Percentiles rank a stretch among this genome's conserved stretches.
phyloP scores from a whole-genome alignment of 441 rosid genomes.

The Populus tomentosa region DNA sequence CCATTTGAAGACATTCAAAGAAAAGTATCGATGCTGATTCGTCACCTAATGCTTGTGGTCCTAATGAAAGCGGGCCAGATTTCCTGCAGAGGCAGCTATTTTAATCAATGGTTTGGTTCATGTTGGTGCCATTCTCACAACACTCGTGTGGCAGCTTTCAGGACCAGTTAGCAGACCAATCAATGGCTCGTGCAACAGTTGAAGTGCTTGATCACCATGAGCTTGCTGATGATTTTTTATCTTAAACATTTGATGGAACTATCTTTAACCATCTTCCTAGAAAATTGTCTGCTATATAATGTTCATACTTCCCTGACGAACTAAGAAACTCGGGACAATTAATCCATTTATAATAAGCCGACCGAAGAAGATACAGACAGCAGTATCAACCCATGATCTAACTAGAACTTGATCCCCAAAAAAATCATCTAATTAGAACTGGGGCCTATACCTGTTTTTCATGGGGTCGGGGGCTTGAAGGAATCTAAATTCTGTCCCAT shows the following conservation, averaged over 20 bases:
- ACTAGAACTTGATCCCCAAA: not conserved
- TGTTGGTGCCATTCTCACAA: not conserved
- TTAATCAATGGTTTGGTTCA: conserved; percentile 10
- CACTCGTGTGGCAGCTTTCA: conserved; percentile 3
- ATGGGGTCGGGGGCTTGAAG: not conserved
- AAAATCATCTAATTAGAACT: not conserved
- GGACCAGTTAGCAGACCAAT: not conserved
- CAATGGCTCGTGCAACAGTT: not conserved
- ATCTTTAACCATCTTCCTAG: not conserved
- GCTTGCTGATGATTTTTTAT: not conserved
- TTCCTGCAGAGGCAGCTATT: not conserved
- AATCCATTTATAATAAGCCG: not conserved
- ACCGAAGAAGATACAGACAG: not conserved
- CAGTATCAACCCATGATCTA: not conserved
- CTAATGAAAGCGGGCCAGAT: conserved; percentile 1
- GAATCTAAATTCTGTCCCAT: conserved; percentile 22
- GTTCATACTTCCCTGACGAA: not conserved
- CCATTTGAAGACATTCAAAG: conserved; percentile 7
- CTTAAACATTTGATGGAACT: not conserved
- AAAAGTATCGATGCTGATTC: conserved; percentile 14
- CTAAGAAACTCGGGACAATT: not conserved
- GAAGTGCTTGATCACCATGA: not conserved
- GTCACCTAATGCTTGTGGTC: conserved; percentile 23
- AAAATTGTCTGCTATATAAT: not conserved
- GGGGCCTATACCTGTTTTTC: not conserved